Conservation (phyloP, 2,329 filamentous ascomycete genomes). For the Stromatinia cepivora region DNA sequence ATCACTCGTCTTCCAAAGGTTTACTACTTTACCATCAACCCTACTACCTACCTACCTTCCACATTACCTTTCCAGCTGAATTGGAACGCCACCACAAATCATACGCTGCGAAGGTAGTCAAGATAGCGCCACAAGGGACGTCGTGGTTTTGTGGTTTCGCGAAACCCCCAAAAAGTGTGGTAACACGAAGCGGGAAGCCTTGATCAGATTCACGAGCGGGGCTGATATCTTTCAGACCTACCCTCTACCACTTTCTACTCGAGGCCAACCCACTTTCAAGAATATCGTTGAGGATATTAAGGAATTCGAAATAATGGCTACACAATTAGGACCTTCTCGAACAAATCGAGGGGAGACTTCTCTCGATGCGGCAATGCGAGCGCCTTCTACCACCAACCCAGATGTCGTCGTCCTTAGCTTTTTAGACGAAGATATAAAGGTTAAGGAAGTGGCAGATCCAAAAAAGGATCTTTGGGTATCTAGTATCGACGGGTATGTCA, state of each 20-base stretch:
- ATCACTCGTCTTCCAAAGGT: conserved; percentile 3
- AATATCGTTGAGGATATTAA: neutral
- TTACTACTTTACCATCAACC: too few species aligned
- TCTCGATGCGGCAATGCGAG: conserved; percentile 46
- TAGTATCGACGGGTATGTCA: conserved; percentile 50
- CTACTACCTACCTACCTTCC: neutral
- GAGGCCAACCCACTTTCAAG: neutral
- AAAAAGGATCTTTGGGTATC: conserved; percentile 52
- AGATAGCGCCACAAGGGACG: conserved; percentile 18
- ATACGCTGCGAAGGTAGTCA: conserved; percentile 4
- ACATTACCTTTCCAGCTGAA: conserved; percentile 11
- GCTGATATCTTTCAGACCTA: conserved; percentile 21
- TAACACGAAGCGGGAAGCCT: conserved; percentile 19
- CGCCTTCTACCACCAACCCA: conserved; percentile 43
- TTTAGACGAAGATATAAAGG: conserved; percentile 38
- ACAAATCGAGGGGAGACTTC: conserved; percentile 31
- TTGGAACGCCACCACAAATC: conserved; percentile 14
- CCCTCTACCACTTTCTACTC: neutral
- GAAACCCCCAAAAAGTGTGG: conserved; percentile 20
- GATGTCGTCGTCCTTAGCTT: conserved; percentile 46
- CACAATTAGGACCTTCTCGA: conserved; percentile 1
- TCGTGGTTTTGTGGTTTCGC: conserved; percentile 2
- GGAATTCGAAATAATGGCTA: neutral
- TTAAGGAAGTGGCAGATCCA: conserved; percentile 43
- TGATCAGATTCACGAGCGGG: conserved; percentile 18